Conservation (phyloP, 495 filamentous ascomycete species). For the Pyrenopolyporus hunteri region DNA sequence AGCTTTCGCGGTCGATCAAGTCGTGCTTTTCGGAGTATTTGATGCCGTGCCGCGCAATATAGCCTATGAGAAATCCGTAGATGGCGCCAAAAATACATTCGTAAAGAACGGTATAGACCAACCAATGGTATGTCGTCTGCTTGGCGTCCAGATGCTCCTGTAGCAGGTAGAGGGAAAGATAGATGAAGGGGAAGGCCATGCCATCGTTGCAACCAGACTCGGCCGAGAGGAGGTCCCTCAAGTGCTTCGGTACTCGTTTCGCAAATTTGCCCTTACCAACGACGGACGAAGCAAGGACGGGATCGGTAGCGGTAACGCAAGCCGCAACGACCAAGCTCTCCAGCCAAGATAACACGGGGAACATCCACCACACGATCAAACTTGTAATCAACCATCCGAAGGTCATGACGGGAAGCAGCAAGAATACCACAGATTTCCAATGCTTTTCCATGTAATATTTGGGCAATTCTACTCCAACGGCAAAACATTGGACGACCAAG, state of each 20-base stretch:
- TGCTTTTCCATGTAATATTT: constrained; percentile 98
- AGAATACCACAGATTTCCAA: constrained; percentile 88
- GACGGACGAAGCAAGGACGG: constrained; percentile 95
- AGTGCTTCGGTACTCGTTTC: constrained; percentile 94
- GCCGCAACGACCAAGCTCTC: constrained; percentile 86
- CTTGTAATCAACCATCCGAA: constrained; percentile 95
- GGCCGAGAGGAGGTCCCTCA: constrained; percentile 92
- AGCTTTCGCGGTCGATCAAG: constrained; percentile 94
- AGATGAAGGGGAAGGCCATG: constrained; percentile 99
- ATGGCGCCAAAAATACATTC: constrained; percentile 94
- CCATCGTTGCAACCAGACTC: constrained; percentile 99
- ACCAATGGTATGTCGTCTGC: constrained; percentile 82
- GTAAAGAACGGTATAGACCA: constrained; percentile 89
- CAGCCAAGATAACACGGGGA: constrained; percentile 80
- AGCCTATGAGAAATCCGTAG: constrained; percentile 88
- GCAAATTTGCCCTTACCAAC: constrained; percentile 99
- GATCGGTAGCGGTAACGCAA: constrained; percentile 97
- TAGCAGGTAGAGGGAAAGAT: constrained; percentile 87
- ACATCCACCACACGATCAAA: constrained; percentile 97
- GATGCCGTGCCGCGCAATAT: constrained; percentile 87
- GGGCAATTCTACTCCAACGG: constrained; percentile 97
- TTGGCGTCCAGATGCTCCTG: constrained; percentile 71
- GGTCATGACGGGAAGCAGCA: constrained; percentile 96
- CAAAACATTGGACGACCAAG: constrained; percentile 98
- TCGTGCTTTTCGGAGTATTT: constrained; percentile 84